Conservation (phyloP, 805 yeast genomes). For the Candida methanosorbosa region DNA sequence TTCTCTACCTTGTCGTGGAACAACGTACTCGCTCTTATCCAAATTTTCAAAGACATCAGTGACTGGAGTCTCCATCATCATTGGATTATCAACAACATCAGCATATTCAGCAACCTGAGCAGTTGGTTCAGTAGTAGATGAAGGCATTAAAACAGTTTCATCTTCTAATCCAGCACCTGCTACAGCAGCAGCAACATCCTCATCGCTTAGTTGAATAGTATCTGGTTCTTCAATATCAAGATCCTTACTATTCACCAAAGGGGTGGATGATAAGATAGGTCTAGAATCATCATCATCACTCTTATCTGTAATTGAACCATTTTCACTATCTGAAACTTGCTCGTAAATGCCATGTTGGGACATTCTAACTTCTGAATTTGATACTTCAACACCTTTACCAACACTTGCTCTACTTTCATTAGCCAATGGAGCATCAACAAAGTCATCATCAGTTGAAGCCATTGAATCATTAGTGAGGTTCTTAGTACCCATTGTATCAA, state of each 20-base stretch:
- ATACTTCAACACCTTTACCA: slow-evolving; percentile 5
- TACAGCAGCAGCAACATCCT: background rate
- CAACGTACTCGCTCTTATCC: too few relatives aligned
- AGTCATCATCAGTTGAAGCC: slow-evolving; percentile 3
- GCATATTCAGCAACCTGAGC: background rate
- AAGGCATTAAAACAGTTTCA: too few relatives aligned
- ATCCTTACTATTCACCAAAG: slow-evolving; percentile 2
- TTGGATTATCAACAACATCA: slow-evolving; percentile 6
- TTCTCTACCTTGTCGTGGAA: slow-evolving; percentile 4
- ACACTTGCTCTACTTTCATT: slow-evolving; percentile 6
- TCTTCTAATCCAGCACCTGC: too few relatives aligned
- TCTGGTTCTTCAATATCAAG: background rate
- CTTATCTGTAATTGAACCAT: slow-evolving; percentile 2
- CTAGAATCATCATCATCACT: slow-evolving; percentile 1
- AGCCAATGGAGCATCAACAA: slow-evolving; percentile 6
- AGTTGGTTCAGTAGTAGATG: background rate
- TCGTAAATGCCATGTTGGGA: slow-evolving; percentile 13
- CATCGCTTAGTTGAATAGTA: background rate
- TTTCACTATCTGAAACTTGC: slow-evolving; percentile 9
- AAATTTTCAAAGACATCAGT: too few relatives aligned
- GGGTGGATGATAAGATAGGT: slow-evolving; percentile 6
- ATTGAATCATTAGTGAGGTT: background rate
- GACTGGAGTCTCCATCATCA: slow-evolving; percentile 9
- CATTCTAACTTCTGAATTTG: slow-evolving; percentile 7
- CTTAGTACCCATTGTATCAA: background rate